Percentiles rank a stretch among this genome's conserved stretches.
Conservation (phyloP, 257 asterid species). For the Ligustrum vulgare region DNA sequence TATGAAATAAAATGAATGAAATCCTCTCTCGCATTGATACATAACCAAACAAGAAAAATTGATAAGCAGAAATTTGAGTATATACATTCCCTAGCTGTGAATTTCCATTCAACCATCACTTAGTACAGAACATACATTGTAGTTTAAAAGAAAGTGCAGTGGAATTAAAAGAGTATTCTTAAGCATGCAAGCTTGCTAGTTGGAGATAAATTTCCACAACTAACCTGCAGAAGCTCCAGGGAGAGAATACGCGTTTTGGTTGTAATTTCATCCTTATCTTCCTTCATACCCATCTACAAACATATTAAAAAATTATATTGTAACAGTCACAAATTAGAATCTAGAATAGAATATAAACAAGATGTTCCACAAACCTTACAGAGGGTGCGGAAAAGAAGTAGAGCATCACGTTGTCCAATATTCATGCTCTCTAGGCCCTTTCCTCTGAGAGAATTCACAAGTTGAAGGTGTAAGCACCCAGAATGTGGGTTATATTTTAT, state of each 20-base stretch:
- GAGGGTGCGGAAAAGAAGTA: constrained; percentile 92
- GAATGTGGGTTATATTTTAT: constrained; percentile 18
- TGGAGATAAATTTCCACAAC: constrained; percentile 25
- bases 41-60: constrained; percentile 15
- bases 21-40: constrained; percentile 6
- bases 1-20: constrained; percentile 1
- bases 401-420: constrained; percentile 85
- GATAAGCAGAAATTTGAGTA: constrained; percentile 7
- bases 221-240: constrained; percentile 96
- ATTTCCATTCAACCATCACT: constrained; percentile 4
- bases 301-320: constrained; percentile 32
- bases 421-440: constrained; percentile 66
- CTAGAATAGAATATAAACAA: constrained; percentile 13
- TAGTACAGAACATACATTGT: neutral
- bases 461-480: constrained; percentile 32
- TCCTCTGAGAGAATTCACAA: constrained; percentile 54
- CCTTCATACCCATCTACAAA: constrained; percentile 98
- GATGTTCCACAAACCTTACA: constrained; percentile 81
- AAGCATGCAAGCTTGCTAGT: constrained; percentile 19
- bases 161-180: constrained; percentile 17
- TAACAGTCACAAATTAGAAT: constrained; percentile 27
- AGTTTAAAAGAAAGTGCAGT: neutral
- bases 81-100: constrained; percentile 7
- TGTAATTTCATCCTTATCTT: constrained; percentile 87
- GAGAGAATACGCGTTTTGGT: constrained; percentile 89